Percentiles rank a stretch among this genome's conserved stretches.
phyloP scores from a whole-genome alignment of 2,329 filamentous ascomycete genomes.

The Ophiobolus disseminans region DNA sequence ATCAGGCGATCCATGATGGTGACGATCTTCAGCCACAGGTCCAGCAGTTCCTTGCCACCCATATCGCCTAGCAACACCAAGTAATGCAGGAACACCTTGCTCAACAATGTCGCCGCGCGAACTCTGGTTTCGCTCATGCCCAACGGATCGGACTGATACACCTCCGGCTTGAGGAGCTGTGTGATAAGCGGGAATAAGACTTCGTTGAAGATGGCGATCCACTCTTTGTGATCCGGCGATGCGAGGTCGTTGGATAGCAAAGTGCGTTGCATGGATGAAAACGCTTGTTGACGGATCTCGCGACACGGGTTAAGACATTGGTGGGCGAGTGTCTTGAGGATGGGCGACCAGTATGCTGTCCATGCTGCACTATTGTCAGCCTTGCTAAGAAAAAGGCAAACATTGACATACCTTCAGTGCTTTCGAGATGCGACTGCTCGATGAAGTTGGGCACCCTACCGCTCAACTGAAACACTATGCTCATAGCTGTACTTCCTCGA shows the following conservation, averaged over 20 bases:
- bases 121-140: slow-evolving; percentile 97
- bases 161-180: slow-evolving; percentile 88
- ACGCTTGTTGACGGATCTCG: slow-evolving; percentile 87
- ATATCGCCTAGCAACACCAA: slow-evolving; percentile 82
- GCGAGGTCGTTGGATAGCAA: slow-evolving; percentile 85
- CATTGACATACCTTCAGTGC: slow-evolving; percentile 69
- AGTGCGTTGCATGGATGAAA: slow-evolving; percentile 83
- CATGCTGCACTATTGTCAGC: slow-evolving; percentile 67
- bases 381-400: not conserved
- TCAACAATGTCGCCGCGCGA: slow-evolving; percentile 87
- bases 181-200: slow-evolving; percentile 92
- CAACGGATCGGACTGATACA: slow-evolving; percentile 86
- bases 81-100: slow-evolving; percentile 95
- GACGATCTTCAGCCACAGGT: slow-evolving; percentile 90
- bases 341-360: slow-evolving; percentile 97
- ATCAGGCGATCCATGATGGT: slow-evolving; percentile 95
- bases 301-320: slow-evolving; percentile 96
- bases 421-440: slow-evolving; percentile 90
- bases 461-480: slow-evolving; percentile 82
- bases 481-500: slow-evolving; percentile 81
- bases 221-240: slow-evolving; percentile 84
- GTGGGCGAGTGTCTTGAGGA: slow-evolving; percentile 84
- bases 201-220: slow-evolving; percentile 93
- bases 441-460: slow-evolving; percentile 84
- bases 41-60: slow-evolving; percentile 86